A percentile compares a stretch with the other conserved stretches of the same genome.
Conservation (phyloP, 169 alveolate genomes). For the Plasmodium adleri region DNA sequence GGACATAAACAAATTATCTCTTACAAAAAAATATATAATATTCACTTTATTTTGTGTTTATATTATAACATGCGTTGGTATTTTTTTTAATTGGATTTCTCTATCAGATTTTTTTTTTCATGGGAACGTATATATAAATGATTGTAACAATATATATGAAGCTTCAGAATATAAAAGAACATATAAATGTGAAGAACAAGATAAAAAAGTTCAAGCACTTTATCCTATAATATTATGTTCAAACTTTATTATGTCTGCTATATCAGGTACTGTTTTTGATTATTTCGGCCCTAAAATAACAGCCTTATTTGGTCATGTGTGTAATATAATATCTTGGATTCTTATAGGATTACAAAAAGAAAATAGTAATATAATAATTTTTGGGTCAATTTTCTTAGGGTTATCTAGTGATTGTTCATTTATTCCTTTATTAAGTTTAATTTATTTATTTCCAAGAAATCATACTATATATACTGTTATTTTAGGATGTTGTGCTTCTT, state of each 20-base stretch:
- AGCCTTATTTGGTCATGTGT: conserved; percentile 78
- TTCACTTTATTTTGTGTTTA: conserved; percentile 50
- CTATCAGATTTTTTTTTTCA: conserved; percentile 58
- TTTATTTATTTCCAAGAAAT: conserved; percentile 55
- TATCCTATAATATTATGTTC: conserved; percentile 78
- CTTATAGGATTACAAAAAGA: conserved; percentile 67
- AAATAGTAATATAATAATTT: conserved; percentile 35
- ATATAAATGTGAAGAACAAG: conserved; percentile 80
- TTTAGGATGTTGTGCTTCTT: conserved; percentile 68
- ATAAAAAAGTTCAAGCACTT: conserved; percentile 80
- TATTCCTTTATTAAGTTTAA: conserved; percentile 54
- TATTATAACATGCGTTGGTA: conserved; percentile 60
- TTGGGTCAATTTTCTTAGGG: conserved; percentile 48
- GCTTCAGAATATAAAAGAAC: neutral
- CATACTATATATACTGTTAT: conserved; percentile 70
- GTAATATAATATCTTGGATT: conserved; percentile 78
- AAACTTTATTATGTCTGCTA: conserved; percentile 79
- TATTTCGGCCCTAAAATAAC: conserved; percentile 79
- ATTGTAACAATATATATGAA: conserved; percentile 9
- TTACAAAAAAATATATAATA: conserved; percentile 29
- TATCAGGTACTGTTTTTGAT: conserved; percentile 80
- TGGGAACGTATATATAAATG: conserved; percentile 53
- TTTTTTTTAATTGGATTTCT: conserved; percentile 70
- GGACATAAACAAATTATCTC: conserved; percentile 43
- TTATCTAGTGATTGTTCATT: conserved; percentile 59